Percentiles rank a stretch among this genome's conserved stretches.
phyloP scores from a whole-genome alignment of 2,329 filamentous ascomycete species.

The Penicillium concentricum region DNA sequence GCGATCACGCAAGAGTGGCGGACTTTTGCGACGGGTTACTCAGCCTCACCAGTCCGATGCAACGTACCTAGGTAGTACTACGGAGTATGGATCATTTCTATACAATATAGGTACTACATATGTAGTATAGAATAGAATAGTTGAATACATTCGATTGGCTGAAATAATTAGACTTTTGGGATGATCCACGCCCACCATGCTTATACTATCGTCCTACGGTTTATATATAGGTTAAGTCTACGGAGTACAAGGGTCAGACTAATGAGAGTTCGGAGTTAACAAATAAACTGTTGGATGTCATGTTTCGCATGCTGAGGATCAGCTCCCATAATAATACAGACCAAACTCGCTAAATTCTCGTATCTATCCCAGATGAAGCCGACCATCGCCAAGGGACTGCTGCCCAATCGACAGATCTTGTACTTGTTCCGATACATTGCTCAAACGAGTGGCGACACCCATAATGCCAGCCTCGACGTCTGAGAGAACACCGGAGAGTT shows the following conservation, averaged over 20 bases:
- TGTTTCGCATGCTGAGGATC: constrained; percentile 10
- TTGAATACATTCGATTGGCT: background rate
- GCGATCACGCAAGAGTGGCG: constrained; percentile 32
- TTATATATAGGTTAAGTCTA: background rate
- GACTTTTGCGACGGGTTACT: constrained; percentile 16
- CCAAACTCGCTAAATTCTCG: constrained; percentile 6
- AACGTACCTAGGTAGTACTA: no score
- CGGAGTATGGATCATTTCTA: no score
- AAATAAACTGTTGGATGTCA: constrained; percentile 3
- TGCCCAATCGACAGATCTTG: constrained; percentile 55
- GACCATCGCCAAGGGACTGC: constrained; percentile 28
- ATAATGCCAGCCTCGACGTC: constrained; percentile 67
- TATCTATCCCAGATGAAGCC: constrained; percentile 22
- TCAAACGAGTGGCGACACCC: constrained; percentile 61
- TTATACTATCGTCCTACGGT: no score
- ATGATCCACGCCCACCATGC: no score
- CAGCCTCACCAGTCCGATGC: background rate
- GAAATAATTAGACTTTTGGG: background rate
- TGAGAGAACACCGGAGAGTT: constrained; percentile 58
- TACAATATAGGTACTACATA: no score
- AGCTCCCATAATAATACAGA: constrained; percentile 23
- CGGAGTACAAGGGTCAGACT: background rate
- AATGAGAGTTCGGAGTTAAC: background rate
- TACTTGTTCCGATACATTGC: constrained; percentile 59
- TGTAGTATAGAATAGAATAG: no score